Base-by-base conservation (phyloP, 2,329 filamentous ascomycete genomes). In the Talaromyces sp. region DNA sequence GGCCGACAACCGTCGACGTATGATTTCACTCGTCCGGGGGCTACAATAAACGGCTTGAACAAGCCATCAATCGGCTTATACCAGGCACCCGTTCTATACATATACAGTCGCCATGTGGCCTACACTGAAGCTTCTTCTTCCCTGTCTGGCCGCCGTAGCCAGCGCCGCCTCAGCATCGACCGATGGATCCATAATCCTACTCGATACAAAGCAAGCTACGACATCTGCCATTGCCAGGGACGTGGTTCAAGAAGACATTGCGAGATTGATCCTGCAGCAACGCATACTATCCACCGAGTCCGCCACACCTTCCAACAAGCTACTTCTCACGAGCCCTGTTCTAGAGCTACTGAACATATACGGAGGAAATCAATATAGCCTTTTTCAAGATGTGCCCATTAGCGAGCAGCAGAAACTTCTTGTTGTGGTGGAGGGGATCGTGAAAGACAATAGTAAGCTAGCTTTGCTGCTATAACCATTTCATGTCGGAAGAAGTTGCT, bases 301-400 rank as follows among this genome's bases (percentile, higher is more conserved):
- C 82, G 61, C 81, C 78, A 54, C 61, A 31, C 35, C 37, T 45
- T 13, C 22, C 13, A 63, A 70, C 35, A 69, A 79, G 39, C 72
- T 74, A 31, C 69, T 68, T 47, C 73, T 75, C 58, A 79, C 83
- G 65, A 81, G 85, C 49, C 77, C 78, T 43, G 83, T 85, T 9
- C 76, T 91, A 45, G 78, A 81, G 58, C 78, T 86, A 69, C 79
- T 92, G 71, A 86, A 87, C 71, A 78, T 79, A 59, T 90, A 87
- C 74, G 88, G 87, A 67, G 86, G 84, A 67, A 72, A 78, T 35
- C 76, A 83, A 7, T 70, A 78, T 62, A 74, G 81, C 22, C 77
- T 91, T 39, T 87, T 91, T 69, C 60, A 63, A 35, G 69, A 73
- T 10, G 54, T 65, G 22, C 17, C 59, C 8, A n/a, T 41, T 11